Conservation (phyloP, 2,329 filamentous ascomycete genomes). For the Magnaporthiopsis rhizophila region DNA sequence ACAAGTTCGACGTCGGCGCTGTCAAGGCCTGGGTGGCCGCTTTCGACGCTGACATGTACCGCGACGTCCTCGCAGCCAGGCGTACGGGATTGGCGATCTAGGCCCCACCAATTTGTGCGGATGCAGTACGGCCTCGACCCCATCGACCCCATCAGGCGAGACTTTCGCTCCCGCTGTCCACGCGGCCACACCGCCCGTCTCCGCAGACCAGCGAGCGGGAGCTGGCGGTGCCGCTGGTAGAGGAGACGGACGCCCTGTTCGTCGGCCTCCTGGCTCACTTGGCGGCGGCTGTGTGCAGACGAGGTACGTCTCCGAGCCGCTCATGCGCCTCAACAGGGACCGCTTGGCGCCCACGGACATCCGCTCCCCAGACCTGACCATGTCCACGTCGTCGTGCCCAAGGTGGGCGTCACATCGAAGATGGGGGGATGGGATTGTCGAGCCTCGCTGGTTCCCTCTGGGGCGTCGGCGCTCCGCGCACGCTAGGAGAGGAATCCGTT, state of each 20-base stretch:
- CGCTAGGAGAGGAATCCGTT: not conserved
- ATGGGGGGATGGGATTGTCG: not conserved
- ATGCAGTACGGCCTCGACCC: not conserved
- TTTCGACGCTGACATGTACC: too few relatives aligned
- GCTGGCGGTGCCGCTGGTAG: not conserved
- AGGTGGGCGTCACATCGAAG: not conserved
- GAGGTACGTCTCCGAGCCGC: not conserved
- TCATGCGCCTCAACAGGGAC: not conserved
- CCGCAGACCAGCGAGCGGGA: not conserved
- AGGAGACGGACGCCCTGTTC: not conserved
- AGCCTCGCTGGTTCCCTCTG: not conserved
- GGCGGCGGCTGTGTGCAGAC: not conserved
- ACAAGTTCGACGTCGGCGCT: not conserved
- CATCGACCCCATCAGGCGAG: not conserved
- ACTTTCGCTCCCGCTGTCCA: not conserved
- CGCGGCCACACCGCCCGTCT: not conserved
- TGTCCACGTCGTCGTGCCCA: not conserved
- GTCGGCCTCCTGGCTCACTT: not conserved
- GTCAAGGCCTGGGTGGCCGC: too few relatives aligned
- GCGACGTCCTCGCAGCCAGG: too few relatives aligned
- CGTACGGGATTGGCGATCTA: too few relatives aligned
- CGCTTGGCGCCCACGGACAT: not conserved
- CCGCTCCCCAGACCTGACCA: not conserved
- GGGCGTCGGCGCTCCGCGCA: too few relatives aligned
- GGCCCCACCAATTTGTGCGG: too few relatives aligned